These are phyloP conservation scores for Tricharina praecox DNA, from an alignment of 495 filamentous ascomycete species.

Conservation along the genomic window DNA sequence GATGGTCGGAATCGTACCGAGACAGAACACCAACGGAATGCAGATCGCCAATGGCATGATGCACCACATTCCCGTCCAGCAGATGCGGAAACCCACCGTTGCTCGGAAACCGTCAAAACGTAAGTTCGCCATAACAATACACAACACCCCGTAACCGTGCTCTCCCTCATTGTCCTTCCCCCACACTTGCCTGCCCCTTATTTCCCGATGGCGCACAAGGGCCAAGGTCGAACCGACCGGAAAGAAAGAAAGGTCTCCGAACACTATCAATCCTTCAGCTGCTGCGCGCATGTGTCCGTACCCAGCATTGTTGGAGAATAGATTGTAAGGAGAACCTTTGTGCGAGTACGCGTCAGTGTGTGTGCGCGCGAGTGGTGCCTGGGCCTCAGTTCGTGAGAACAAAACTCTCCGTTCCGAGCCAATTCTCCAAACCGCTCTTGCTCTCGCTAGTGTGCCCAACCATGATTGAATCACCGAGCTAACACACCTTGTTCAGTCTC, in stretches of 20 bases:
- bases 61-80: constrained; percentile 1
- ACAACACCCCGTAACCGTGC: not conserved
- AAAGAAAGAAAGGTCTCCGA: not conserved
- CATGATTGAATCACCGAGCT: no score
- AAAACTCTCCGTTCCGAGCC: no score
- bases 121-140: constrained; percentile 4
- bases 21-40: not conserved
- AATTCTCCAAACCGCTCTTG: no score
- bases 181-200: no score
- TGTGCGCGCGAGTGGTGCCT: no score
- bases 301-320: not conserved
- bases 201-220: no score
- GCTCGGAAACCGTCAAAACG: constrained; percentile 7
- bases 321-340: constrained; percentile 3
- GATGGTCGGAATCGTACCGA: constrained; percentile 21
- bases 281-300: not conserved
- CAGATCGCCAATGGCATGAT: constrained; percentile 2
- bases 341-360: no score
- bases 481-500: not conserved
- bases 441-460: no score
- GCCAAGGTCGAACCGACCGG: not conserved
- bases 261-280: constrained; percentile 5
- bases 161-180: not conserved
- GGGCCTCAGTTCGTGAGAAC: no score
- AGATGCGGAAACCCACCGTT: not conserved